Conservation (phyloP, 805 yeast species). For the Metschnikowia lachancei region DNA sequence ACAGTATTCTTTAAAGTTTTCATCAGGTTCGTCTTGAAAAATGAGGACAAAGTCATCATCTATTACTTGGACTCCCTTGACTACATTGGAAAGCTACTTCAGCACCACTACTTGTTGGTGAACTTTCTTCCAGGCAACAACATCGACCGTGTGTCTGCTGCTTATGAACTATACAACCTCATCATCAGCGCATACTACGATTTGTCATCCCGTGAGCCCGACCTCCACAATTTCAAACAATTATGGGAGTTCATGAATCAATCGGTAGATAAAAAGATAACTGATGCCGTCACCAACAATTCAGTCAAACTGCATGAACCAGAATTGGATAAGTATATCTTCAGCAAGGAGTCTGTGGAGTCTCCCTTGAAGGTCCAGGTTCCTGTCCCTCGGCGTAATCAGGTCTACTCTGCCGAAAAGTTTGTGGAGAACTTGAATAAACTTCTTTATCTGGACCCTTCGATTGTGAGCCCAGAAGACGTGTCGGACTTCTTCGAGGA, state of each 20-base stretch:
- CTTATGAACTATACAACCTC: constrained; percentile 37
- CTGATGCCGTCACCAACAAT: constrained; percentile 3
- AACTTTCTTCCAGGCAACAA: constrained; percentile 32
- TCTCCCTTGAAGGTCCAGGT: constrained; percentile 36
- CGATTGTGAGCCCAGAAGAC: constrained; percentile 1
- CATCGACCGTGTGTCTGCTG: constrained; percentile 27
- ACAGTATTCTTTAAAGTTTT: constrained; percentile 41
- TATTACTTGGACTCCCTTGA: constrained; percentile 43
- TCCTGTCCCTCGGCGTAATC: constrained; percentile 21
- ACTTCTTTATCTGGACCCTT: constrained; percentile 16
- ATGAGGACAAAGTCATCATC: constrained; percentile 41
- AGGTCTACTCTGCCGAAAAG: constrained; percentile 22
- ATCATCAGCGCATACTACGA: constrained; percentile 36
- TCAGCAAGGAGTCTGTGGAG: constrained; percentile 29
- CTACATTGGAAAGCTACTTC: constrained; percentile 30
- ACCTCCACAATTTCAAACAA: constrained; percentile 30
- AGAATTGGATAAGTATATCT: constrained; percentile 12
- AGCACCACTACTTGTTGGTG: constrained; percentile 23
- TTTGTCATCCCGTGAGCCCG: constrained; percentile 32
- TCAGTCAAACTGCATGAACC: neutral
- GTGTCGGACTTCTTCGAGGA: constrained; percentile 1
- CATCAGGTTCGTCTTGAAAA: constrained; percentile 32
- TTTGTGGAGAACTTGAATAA: constrained; percentile 30
- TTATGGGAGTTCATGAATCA: constrained; percentile 38
- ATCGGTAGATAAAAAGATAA: constrained; percentile 23